Evolutionary conservation across 192 early-diverging fungal species (phyloP), one percentile per base, ranked within the genome.

Genomic region (Jimgerdemannia lactiflua): DNA sequence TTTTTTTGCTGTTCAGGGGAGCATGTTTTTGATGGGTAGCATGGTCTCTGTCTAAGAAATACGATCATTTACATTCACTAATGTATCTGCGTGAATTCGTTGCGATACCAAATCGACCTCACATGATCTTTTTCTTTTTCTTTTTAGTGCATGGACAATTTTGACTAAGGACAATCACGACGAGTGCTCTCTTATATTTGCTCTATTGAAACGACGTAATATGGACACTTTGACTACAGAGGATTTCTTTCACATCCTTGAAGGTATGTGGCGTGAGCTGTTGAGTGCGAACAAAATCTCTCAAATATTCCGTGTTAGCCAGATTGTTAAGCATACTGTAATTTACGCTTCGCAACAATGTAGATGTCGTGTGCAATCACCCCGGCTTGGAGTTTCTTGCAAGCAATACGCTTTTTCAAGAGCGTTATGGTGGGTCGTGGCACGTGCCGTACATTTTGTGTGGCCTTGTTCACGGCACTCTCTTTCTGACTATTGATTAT

Each of bases 341-440:
- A 59, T 59, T 54, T 14, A 59, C 14, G 49, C 8, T 14, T 14
- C 6, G 49, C 14, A 14, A 40, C 19, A 42, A 19, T 67, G 39
- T 77, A 82, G 81, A 98, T 73, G 87, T 98, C n/a, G 86, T 95
- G 20, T 84, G 91, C 67, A 89, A 93, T 70, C 95, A 98, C 76
- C 94, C 92, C 42, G 97, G 94, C 14, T 85, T 98, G 39, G 91
- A 93, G 78, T 97, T 97, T 78, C 80, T 98, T 69, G 83, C 90
- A 11, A 84, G 86, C 40, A 91, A 96, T 80, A 85, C 89, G 39
- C 87, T 95, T 11, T 97, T 97, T 80, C 91, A 95, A 76, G 89
- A 90, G 67, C 89, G 93, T 42, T 98, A 97, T 73, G 82, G 93
- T 94, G 87, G 71, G 83, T 14, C 70, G 20, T 18, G 7, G 40